Percentiles rank a stretch among this genome's conserved stretches.
Conservation (phyloP, 176 grass and related monocot species). For the Pharus latifolius region DNA sequence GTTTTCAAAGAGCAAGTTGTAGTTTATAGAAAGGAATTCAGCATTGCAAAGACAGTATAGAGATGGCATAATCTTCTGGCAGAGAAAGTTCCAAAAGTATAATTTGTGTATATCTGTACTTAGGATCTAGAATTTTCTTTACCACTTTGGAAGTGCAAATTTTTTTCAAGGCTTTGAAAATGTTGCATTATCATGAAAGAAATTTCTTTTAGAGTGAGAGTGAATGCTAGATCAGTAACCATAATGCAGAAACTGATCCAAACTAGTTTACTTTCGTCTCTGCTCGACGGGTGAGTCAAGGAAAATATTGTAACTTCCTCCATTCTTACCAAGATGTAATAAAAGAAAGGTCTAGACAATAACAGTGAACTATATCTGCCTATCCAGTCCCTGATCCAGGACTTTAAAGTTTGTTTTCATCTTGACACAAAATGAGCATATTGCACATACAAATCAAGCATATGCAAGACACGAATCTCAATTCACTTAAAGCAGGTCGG, state of each 20-base stretch:
- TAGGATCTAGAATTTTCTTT: no score
- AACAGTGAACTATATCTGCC: neutral
- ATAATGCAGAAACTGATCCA: neutral
- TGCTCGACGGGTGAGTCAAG: no score
- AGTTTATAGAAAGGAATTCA: neutral
- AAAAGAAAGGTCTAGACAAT: neutral
- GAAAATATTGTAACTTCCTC: neutral
- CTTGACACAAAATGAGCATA: no score
- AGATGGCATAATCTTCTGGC: no score
- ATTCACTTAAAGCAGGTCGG: neutral
- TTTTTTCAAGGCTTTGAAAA: no score
- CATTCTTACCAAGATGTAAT: neutral
- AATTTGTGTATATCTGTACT: no score
- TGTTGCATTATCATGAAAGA: no score
- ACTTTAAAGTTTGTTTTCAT: neutral
- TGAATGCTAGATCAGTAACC: neutral
- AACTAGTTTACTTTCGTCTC: no score
- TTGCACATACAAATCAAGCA: neutral
- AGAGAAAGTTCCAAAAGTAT: no score
- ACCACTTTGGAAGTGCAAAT: no score
- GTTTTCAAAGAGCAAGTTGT: neutral
- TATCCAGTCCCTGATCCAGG: neutral
- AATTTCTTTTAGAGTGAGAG: neutral
- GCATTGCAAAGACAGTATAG: neutral
- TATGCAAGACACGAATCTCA: neutral